These are phyloP conservation scores for Leccinum pachyderme DNA, from an alignment of 1,284 basidiomycete genomes.

Conservation along the genomic window DNA sequence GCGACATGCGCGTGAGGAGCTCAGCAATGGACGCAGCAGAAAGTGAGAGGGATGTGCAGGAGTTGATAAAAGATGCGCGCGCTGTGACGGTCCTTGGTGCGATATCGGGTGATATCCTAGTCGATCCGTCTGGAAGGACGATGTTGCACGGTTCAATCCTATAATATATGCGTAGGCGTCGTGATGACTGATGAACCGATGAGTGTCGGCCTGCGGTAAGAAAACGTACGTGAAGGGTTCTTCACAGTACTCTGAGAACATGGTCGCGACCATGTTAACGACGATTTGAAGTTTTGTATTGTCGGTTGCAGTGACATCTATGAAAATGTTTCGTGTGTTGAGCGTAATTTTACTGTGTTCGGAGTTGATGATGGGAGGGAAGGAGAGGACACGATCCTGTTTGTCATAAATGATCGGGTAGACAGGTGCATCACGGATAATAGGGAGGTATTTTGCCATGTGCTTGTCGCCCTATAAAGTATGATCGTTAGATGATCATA, in stretches of 20 bases:
- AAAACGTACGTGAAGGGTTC: conserved; percentile 83
- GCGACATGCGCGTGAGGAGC: conserved; percentile 78
- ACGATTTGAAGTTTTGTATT: conserved; percentile 96
- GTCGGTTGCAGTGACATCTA: conserved; percentile 98
- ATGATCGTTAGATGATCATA: neutral
- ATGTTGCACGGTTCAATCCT: conserved; percentile 92
- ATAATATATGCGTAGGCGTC: conserved; percentile 8
- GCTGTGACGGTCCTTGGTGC: conserved; percentile 72
- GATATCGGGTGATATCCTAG: conserved; percentile 81
- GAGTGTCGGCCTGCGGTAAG: neutral
- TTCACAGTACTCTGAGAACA: conserved; percentile 97
- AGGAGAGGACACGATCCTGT: conserved; percentile 84
- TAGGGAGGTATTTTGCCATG: conserved; percentile 84
- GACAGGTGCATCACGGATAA: conserved; percentile 93
- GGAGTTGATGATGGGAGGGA: conserved; percentile 99
- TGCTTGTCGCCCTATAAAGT: conserved; percentile 82
- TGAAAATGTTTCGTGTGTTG: conserved; percentile 92
- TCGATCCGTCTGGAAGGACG: conserved; percentile 74
- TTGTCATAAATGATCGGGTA: conserved; percentile 98
- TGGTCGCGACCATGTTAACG: conserved; percentile 89
- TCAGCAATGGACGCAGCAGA: conserved; percentile 56
- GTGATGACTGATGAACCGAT: neutral
- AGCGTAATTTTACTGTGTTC: conserved; percentile 97
- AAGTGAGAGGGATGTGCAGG: conserved; percentile 86
- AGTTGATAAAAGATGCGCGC: conserved; percentile 90